Base-by-base conservation (phyloP, 805 yeast species). In the Sporopachydermia lactativora region DNA sequence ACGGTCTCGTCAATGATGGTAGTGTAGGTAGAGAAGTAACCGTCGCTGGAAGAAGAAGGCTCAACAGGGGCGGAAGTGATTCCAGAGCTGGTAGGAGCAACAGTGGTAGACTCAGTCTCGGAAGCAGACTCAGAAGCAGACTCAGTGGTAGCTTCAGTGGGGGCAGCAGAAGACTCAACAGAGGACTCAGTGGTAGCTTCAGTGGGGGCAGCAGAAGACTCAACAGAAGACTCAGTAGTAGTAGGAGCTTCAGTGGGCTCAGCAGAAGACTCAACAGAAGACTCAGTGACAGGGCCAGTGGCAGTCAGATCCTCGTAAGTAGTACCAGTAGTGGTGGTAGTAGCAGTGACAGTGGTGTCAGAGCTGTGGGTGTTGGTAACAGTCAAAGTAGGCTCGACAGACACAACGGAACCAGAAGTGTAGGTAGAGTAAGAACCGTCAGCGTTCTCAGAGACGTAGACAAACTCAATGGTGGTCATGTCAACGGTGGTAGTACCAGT, bases 11-110 rank as follows among this genome's bases (percentile, higher is more conserved):
- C 31, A n/a, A 24, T 24, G 31, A n/a, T 24, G n/a, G 31, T 24
- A n/a, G 31, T 24, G 31, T 24, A 24, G 31, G 31, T 24, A 24
- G 31, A 24, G 31, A 24, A 24, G 31, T 24, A 24, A 8, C 31
- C 31, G n/a, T n/a, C 31, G n/a, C n/a, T n/a, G n/a, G 31, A 24
- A n/a, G 31, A 8, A 24, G 31, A 24, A 24, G 31, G 31, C 31
- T 24, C 31, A 24, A 24, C 31, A 8, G 31, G 31, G 31, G 31
- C 31, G n/a, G 13, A 8, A n/a, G 31, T 24, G n/a, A n/a, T n/a
- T 8, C 31, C 31, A n/a, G 31, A 24, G 31, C 31, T 24, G n/a
- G 31, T 8, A n/a, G 31, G 31, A 8, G 8, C 31, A 8, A 8
- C 31, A 24, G 31, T 24, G 31, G 31, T 24, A 24, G 31, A 24